phyloP scores from a whole-genome alignment of 2,329 filamentous ascomycete genomes.

The Ampelomyces quisqualis region DNA sequence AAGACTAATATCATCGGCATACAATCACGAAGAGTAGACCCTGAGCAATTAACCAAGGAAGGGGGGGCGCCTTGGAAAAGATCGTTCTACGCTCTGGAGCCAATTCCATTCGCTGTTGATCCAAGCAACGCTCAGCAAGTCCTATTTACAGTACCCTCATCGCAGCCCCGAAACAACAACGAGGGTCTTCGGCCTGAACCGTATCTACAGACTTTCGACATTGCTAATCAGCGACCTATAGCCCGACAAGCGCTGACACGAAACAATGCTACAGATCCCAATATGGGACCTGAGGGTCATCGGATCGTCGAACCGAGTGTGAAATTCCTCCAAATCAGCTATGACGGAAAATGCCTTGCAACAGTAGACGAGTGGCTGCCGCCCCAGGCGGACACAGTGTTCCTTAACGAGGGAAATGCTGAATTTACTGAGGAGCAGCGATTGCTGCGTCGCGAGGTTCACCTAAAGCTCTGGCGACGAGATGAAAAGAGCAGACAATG shows the following conservation, averaged over 20 bases:
- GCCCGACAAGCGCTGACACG: constrained; percentile 86
- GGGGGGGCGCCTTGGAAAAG: too few relatives aligned
- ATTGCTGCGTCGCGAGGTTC: constrained; percentile 65
- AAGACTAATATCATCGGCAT: constrained; percentile 82
- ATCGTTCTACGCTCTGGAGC: constrained; percentile 26
- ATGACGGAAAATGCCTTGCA: constrained; percentile 84
- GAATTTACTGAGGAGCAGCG: constrained; percentile 48
- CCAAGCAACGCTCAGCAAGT: constrained; percentile 46
- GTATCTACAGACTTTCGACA: constrained; percentile 82
- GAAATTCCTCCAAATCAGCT: constrained; percentile 71
- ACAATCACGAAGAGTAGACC: constrained; percentile 54
- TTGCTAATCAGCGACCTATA: constrained; percentile 74
- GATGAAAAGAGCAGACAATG: constrained; percentile 58
- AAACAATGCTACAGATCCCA: constrained; percentile 81
- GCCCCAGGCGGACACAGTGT: constrained; percentile 65
- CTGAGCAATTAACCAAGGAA: constrained; percentile 28
- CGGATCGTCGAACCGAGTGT: constrained; percentile 76
- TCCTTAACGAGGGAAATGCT: constrained; percentile 49
- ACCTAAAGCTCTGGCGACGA: constrained; percentile 88
- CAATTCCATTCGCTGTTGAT: constrained; percentile 45
- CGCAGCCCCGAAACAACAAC: constrained; percentile 45
- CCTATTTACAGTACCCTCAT: constrained; percentile 54
- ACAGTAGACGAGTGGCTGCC: constrained; percentile 91
- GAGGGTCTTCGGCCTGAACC: constrained; percentile 48
- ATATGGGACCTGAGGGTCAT: constrained; percentile 69